Evolutionary conservation across 2,329 filamentous ascomycete species (phyloP), one percentile per base, ranked within the genome.

Genomic region (Neocucurbitaria cava): DNA sequence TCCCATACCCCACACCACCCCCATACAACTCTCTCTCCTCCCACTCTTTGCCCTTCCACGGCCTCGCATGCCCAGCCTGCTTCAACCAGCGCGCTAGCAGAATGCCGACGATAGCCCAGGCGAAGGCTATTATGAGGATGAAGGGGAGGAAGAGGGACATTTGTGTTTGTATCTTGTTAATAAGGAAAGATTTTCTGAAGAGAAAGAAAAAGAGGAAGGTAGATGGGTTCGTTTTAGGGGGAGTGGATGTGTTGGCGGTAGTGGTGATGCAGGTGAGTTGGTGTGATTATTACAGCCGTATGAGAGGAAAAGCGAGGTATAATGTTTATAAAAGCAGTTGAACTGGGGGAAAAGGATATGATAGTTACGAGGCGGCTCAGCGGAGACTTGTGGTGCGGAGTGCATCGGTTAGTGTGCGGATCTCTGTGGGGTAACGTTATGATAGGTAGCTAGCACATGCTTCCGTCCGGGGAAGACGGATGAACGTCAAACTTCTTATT

Each of bases 1-100:
- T 44, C 17, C 63, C 65, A 33, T 57, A 57, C 0, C 59, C 61
- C 8, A 50, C 49, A 1, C 59, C 52, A 3, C 52, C 54, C 8
- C 64, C 52, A 41, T 58, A 52, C 0, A 58, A 9, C 5, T 64
- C 56, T 0, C 36, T 18, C 10, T 52, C 55, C 1, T 35, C 50
- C 46, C 46, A 56, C 1, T 52, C 41, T 11, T 41, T 49, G 5
- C 56, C 54, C 13, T 58, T 58, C 10, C 59, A 61, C 8, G 64
- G 61, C 10, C 47, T 49, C n/a, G 50, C 38, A 3, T 59, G 49
- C 2, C 61, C 58, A 1, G 61, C 54, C 39, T 66, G 65, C 18
- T 65, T 64, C 5, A 66, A 52, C 54, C 59, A 66, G 15, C 38
- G 46, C 17, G 63, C 63, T 9, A 68, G 53, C 26, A 62, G 24